phyloP scores from a whole-genome alignment of 805 yeast genomes.

The Saturnispora diversa region DNA sequence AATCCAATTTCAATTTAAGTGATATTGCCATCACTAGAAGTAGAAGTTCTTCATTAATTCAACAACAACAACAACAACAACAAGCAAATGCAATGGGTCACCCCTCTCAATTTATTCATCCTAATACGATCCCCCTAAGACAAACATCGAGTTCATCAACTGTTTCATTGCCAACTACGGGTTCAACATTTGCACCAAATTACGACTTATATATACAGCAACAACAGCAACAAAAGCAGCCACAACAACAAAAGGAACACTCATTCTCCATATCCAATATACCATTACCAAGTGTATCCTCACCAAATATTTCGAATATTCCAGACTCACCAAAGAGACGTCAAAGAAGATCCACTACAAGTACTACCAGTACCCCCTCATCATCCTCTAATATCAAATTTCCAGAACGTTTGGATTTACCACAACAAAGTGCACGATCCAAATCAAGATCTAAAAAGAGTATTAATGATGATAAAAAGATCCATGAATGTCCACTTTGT shows the following conservation, averaged over 20 bases:
- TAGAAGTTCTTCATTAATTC: conserved; percentile 5
- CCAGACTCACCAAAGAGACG: conserved; percentile 1
- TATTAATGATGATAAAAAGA: conserved; percentile 40
- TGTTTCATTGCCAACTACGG: neutral
- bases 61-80: neutral
- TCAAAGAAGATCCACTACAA: conserved; percentile 7
- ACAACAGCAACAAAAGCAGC: conserved; percentile 4
- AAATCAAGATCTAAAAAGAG: conserved; percentile 27
- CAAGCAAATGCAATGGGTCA: no score
- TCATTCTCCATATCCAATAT: neutral
- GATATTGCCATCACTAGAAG: conserved; percentile 35
- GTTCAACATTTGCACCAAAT: neutral
- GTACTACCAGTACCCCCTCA: conserved; percentile 10
- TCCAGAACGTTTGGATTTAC: conserved; percentile 27
- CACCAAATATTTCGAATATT: conserved; percentile 8
- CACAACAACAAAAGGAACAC: neutral
- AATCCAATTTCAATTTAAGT: conserved; percentile 48
- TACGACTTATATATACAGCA: neutral
- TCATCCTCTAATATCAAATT: conserved; percentile 16
- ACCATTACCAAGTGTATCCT: conserved; percentile 6
- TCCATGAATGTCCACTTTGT: conserved; percentile 59
- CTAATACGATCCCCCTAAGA: neutral
- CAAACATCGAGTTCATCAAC: conserved; percentile 4
- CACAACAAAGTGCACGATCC: conserved; percentile 29
- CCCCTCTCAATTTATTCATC: neutral